These are phyloP conservation scores for Pseudogymnoascus sp. DNA, from an alignment of 2,329 filamentous ascomycete genomes.

Conservation along the genomic window DNA sequence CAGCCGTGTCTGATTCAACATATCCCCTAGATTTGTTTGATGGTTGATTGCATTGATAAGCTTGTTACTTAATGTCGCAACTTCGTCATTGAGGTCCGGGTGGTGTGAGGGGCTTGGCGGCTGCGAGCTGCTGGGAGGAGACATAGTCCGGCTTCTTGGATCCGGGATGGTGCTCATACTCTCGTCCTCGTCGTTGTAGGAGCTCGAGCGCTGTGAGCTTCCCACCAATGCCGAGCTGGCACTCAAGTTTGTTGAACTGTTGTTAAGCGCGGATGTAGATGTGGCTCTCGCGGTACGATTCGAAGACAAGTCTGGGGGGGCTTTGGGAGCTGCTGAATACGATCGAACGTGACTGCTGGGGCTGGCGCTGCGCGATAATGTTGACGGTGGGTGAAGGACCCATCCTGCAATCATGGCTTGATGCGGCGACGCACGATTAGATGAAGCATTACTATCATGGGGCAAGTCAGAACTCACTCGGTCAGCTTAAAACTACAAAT, in stretches of 20 bases:
- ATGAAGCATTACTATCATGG: background rate
- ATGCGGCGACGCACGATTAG: constrained; percentile 1
- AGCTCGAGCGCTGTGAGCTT: background rate
- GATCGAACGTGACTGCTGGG: constrained; percentile 1
- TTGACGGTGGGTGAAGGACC: constrained; percentile 1
- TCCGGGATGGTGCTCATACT: constrained; percentile 65
- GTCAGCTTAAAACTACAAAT: background rate
- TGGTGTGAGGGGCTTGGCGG: constrained; percentile 37
- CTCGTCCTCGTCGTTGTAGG: constrained; percentile 43
- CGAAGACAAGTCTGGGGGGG: background rate
- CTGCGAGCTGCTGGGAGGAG: constrained; percentile 34
- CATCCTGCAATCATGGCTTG: constrained; percentile 7
- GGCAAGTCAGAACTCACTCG: constrained; percentile 1
- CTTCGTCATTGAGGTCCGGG: constrained; percentile 60
- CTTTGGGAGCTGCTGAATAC: background rate
- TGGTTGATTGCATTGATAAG: constrained; percentile 96
- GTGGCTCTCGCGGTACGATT: background rate
- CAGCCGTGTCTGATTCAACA: constrained; percentile 70
- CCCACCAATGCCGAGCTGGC: background rate
- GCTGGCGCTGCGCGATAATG: constrained; percentile 3
- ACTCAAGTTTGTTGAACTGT: background rate
- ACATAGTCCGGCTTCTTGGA: constrained; percentile 48
- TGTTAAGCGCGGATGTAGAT: constrained; percentile 1
- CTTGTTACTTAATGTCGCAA: constrained; percentile 87
- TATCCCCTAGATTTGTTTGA: constrained; percentile 86